phyloP scores from a whole-genome alignment of 2,329 filamentous ascomycete species.

The Plectosphaerella plurivora region DNA sequence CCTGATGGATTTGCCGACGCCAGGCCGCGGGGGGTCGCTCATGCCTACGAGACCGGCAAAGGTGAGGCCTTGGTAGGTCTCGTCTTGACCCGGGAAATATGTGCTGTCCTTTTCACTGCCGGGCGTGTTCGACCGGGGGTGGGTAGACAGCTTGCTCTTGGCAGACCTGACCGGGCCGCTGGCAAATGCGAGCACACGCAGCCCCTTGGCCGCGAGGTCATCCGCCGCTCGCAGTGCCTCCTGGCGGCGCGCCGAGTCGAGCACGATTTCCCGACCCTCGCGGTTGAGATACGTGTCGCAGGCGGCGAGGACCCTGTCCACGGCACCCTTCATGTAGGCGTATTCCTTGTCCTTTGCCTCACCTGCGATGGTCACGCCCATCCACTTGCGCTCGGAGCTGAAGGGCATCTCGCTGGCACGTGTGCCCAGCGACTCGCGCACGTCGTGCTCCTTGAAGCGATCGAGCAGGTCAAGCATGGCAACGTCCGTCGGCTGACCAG shows the following conservation, averaged over 20 bases:
- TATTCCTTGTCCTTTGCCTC: constrained; percentile 65
- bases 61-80: constrained; percentile 75
- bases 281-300: constrained; percentile 88
- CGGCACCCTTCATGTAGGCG: constrained; percentile 91
- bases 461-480: constrained; percentile 94
- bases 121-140: not conserved
- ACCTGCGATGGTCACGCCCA: constrained; percentile 83
- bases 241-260: constrained; percentile 72
- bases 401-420: constrained; percentile 87
- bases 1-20: constrained; percentile 83
- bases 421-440: constrained; percentile 78
- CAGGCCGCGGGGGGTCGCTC: constrained; percentile 91
- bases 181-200: constrained; percentile 89
- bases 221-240: constrained; percentile 78
- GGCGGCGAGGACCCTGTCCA: constrained; percentile 79
- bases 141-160: constrained; percentile 26
- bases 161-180: constrained; percentile 64
- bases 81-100: constrained; percentile 31
- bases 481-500: constrained; percentile 94
- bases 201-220: constrained; percentile 79
- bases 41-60: constrained; percentile 95
- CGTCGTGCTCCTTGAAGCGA: constrained; percentile 84
- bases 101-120: not conserved
- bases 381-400: constrained; percentile 97
- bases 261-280: constrained; percentile 78